phyloP scores from a whole-genome alignment of 768 basidiomycete genomes.

The Gloeopeniophorella convolvens region DNA sequence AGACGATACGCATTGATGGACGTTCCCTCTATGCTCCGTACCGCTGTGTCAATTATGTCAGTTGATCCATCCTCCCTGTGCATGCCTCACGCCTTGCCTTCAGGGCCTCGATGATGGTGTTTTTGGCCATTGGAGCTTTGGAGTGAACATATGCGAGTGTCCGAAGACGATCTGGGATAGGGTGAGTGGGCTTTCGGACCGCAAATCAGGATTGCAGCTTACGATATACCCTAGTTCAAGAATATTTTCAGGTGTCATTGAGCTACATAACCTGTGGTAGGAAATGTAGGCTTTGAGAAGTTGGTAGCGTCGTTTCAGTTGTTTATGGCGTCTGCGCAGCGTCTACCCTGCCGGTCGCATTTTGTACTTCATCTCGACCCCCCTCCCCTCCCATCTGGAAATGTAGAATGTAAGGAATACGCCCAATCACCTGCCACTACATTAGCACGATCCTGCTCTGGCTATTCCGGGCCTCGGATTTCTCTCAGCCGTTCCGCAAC shows the following conservation, averaged over 20 bases:
- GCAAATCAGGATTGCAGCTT: not conserved
- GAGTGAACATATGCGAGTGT: slow-evolving; percentile 13
- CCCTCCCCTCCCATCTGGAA: too few relatives aligned
- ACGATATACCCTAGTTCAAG: not conserved
- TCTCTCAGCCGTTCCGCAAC: too few relatives aligned
- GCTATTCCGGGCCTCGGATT: too few relatives aligned
- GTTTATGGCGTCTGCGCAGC: too few relatives aligned
- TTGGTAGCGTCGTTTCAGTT: too few relatives aligned
- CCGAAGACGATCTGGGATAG: slow-evolving; percentile 16
- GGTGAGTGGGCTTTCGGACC: not conserved
- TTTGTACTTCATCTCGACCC: too few relatives aligned
- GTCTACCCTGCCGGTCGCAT: too few relatives aligned
- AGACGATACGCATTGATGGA: not conserved
- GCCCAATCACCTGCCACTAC: too few relatives aligned
- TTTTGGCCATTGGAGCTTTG: slow-evolving; percentile 6
- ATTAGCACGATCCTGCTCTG: too few relatives aligned
- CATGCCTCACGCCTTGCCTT: not conserved
- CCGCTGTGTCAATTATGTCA: slow-evolving; percentile 4
- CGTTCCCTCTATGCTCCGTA: not conserved
- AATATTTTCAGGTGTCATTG: slow-evolving; percentile 1
- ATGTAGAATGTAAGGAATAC: too few relatives aligned
- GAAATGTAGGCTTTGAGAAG: too few relatives aligned
- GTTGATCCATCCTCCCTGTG: not conserved
- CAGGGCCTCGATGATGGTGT: slow-evolving; percentile 15
- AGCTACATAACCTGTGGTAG: too few relatives aligned